These are phyloP conservation scores for Juglanconis sp. DNA, from an alignment of 2,329 filamentous ascomycete species.

Conservation along the genomic window DNA sequence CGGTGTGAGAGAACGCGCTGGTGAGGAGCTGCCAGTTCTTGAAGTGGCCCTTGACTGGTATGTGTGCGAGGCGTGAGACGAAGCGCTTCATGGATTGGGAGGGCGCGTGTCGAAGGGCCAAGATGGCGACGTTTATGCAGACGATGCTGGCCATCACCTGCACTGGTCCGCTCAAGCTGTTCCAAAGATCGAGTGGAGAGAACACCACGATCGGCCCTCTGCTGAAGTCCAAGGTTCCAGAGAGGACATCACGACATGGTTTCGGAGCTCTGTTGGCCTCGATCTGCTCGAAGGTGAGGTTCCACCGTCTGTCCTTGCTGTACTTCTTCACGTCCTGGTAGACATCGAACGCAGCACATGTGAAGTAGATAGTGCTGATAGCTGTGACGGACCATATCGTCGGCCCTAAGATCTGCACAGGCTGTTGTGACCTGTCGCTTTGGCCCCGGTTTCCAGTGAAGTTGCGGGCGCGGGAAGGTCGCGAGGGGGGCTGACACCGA, in stretches of 20 bases:
- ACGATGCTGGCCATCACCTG: slow-evolving; percentile 18
- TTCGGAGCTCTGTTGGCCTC: slow-evolving; percentile 1
- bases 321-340: slow-evolving; percentile 5
- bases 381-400: slow-evolving; percentile 21
- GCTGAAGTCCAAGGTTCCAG: not conserved
- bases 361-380: slow-evolving; percentile 17
- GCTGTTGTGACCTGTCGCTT: not conserved
- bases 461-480: not conserved
- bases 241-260: not conserved
- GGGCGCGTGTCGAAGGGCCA: slow-evolving; percentile 11
- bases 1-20: slow-evolving; percentile 28
- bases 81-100: slow-evolving; percentile 8
- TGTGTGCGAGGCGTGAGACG: slow-evolving; percentile 4
- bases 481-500: not conserved
- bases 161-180: slow-evolving; percentile 13
- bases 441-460: not conserved
- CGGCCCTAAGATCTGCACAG: slow-evolving; percentile 20
- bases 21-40: slow-evolving; percentile 22
- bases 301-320: not conserved
- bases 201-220: slow-evolving; percentile 6
- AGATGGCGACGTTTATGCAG: slow-evolving; percentile 19
- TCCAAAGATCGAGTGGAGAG: slow-evolving; percentile 16
- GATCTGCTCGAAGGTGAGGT: slow-evolving; percentile 14
- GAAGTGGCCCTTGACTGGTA: slow-evolving; percentile 5
- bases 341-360: slow-evolving; percentile 6